These are phyloP conservation scores for Ormosia semicastrata DNA, from an alignment of 306 rosid genomes.

Conservation along the genomic window DNA sequence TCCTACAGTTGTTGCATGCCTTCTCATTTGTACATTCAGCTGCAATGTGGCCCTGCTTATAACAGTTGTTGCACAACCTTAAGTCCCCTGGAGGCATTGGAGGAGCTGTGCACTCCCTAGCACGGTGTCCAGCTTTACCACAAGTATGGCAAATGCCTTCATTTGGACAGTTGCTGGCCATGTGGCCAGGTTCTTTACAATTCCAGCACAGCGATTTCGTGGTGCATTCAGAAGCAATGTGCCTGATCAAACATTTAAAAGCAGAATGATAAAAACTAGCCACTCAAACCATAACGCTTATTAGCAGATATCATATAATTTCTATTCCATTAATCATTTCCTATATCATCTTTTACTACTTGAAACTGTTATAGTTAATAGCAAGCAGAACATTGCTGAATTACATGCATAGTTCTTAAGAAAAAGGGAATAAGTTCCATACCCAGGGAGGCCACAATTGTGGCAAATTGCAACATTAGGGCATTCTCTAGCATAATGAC, in stretches of 20 bases:
- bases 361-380: background rate
- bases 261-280: background rate
- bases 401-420: background rate
- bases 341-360: background rate
- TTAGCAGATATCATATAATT: background rate
- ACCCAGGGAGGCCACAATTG: conserved; percentile 97
- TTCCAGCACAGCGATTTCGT: conserved; percentile 97
- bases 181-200: conserved; percentile 95
- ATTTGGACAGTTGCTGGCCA: conserved; percentile 90
- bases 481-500: conserved; percentile 97
- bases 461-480: conserved; percentile 99
- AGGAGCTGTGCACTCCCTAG: conserved; percentile 90
- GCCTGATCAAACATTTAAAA: conserved; percentile 51
- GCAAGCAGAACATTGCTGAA: conserved; percentile 1
- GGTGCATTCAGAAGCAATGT: conserved; percentile 94
- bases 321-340: background rate
- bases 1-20: conserved; percentile 99
- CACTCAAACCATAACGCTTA: background rate
- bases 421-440: conserved; percentile 27
- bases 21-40: conserved; percentile 94
- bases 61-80: conserved; percentile 96
- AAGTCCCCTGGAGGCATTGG: conserved; percentile 88
- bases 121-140: conserved; percentile 94
- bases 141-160: conserved; percentile 99
- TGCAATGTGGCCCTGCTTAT: conserved; percentile 97